Percentiles rank a stretch among this genome's conserved stretches.
These are phyloP conservation scores for Teratosphaeria nubilosa DNA, from an alignment of 2,329 filamentous ascomycete species.

Conservation along the genomic window DNA sequence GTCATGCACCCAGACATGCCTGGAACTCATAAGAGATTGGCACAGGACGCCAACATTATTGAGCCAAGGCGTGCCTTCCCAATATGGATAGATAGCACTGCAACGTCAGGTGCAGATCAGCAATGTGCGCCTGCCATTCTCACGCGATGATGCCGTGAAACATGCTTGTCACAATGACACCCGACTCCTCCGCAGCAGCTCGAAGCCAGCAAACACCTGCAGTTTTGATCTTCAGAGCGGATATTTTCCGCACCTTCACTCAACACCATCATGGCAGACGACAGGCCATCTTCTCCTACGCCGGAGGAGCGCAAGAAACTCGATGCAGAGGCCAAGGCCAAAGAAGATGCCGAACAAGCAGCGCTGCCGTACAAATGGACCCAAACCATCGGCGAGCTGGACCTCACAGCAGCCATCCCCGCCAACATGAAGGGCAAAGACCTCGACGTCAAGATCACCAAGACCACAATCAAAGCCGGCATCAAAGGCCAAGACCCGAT, in stretches of 20 bases:
- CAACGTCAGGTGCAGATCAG: neutral
- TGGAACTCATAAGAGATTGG: too few relatives aligned
- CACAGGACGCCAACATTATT: neutral
- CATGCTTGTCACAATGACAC: too few relatives aligned
- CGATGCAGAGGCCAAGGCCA: slow-evolving; percentile 52
- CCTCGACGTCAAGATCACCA: slow-evolving; percentile 72
- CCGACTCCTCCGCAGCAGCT: neutral
- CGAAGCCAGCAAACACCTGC: neutral
- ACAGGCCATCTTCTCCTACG: slow-evolving; percentile 34
- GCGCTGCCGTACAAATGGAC: slow-evolving; percentile 94
- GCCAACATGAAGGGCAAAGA: slow-evolving; percentile 77
- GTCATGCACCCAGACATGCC: too few relatives aligned
- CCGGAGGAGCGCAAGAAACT: slow-evolving; percentile 44
- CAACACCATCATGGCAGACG: slow-evolving; percentile 13
- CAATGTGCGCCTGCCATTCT: too few relatives aligned
- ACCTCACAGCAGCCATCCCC: slow-evolving; percentile 67
- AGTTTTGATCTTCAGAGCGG: neutral
- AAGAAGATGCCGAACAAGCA: slow-evolving; percentile 79
- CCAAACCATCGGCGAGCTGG: slow-evolving; percentile 82
- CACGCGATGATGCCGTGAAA: neutral
- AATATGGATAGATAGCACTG: neutral
- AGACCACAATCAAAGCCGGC: slow-evolving; percentile 64
- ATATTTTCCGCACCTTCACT: slow-evolving; percentile 3
- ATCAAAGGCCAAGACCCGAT: slow-evolving; percentile 83
- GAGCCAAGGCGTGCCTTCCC: neutral